Percentiles rank a stretch among this genome's conserved stretches.
Evolutionary conservation across 495 filamentous ascomycete genomes (phyloP).

Genomic region (Annulohypoxylon maeteangense): DNA sequence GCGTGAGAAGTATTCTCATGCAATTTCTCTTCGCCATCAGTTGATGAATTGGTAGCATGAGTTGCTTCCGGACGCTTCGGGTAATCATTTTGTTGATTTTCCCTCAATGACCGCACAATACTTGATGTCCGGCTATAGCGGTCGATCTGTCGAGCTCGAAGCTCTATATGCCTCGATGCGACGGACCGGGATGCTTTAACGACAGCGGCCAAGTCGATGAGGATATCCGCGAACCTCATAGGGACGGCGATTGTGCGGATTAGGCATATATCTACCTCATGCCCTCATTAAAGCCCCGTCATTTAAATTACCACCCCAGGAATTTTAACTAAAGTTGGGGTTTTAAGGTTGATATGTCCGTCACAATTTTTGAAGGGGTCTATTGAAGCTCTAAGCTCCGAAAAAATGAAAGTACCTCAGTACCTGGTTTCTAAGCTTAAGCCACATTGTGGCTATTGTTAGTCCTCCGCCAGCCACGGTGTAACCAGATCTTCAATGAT

Average conservation of each 20-base stretch:
- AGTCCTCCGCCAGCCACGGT: background rate
- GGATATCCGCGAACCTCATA: constrained; percentile 62
- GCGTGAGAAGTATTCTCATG: constrained; percentile 10
- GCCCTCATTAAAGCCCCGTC: constrained; percentile 20
- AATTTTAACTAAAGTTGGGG: constrained; percentile 12
- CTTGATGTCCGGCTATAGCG: constrained; percentile 80
- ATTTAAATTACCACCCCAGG: constrained; percentile 1
- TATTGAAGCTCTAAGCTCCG: too few relatives aligned
- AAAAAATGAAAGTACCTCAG: constrained; percentile 26
- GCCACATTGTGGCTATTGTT: constrained; percentile 46
- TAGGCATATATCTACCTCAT: constrained; percentile 30
- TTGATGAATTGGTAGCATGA: background rate
- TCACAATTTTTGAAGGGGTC: background rate
- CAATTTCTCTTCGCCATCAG: constrained; percentile 5
- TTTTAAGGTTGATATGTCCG: constrained; percentile 17
- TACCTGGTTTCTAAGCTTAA: constrained; percentile 24
- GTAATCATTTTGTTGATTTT: constrained; percentile 56
- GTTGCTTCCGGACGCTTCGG: constrained; percentile 1
- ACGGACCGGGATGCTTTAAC: constrained; percentile 81
- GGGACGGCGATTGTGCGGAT: constrained; percentile 18
- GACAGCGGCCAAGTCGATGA: constrained; percentile 83
- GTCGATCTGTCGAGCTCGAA: constrained; percentile 82
- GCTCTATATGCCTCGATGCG: constrained; percentile 79
- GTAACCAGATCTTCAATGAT: too few relatives aligned
- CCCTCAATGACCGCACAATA: constrained; percentile 73